Evolutionary conservation across 192 early-diverging fungal genomes (phyloP), one percentile per base, ranked within the genome.

Genomic region (Umbelopsis sp.): DNA sequence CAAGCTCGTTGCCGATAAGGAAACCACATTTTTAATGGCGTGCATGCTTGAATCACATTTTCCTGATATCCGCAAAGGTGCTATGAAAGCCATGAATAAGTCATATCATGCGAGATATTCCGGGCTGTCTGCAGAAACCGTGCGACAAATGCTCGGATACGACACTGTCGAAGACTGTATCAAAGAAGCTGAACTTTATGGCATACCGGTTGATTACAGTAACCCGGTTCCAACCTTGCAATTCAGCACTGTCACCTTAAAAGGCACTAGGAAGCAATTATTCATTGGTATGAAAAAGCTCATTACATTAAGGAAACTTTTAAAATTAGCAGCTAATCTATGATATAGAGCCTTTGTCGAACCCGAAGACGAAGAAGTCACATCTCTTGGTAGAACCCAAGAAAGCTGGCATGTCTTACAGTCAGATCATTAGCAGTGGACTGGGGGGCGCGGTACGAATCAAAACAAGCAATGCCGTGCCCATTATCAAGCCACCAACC

Each of bases 11-110:
- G 85, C 78, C 8, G 80, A 86, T 21, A 71, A 75, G 0, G 64
- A 69, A 1, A 90, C 90, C 3, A 86, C 94, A 2, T 91, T 90
- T 47, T 72, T 96, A 46, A 80, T 95, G 73, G 92, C 91, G 0
- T 95, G 94, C 52, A 72, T 94, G 23, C 68, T 91, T 48, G 91
- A 98, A 74, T 74, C 85, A 35, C 87, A 91, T 41, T 95, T 98
- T 74, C 78, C 78, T 0, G 81, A 82, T 46, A 85, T 98, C 27
- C 90, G 96, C 30, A 83, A 88, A 41, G 86, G 87, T 7, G 93
- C 89, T 10, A 76, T 94, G 10, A 84, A 86, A 72, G 88, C 91
- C 1, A 89, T 96, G 88, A 87, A 91, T 74, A 79, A 82, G 27
- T 81, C 86, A 1, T 89, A 90, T 53, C 79, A 84, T 0, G 74